Evolutionary conservation across 2,329 filamentous ascomycete genomes (phyloP), one percentile per base, ranked within the genome.

Genomic region (Hymenoscyphus occultus): DNA sequence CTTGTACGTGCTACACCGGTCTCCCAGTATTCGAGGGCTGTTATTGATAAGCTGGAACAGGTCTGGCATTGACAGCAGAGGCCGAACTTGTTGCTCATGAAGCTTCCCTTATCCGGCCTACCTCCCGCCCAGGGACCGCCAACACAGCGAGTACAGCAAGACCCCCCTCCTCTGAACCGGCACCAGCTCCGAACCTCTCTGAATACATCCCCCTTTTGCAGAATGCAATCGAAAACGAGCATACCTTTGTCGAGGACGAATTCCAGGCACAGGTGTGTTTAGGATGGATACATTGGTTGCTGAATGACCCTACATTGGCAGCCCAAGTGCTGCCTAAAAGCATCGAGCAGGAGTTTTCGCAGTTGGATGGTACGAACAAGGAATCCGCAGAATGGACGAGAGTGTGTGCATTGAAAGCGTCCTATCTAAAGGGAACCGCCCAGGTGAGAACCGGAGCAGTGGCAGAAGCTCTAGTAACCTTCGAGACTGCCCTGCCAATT

Each of bases 221-320:
- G 62, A 76, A 80, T 54, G 84, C 82, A 16, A 85, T 90, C 70
- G 86, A 88, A 6, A 80, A 81, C 62, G 88, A 89, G 71, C 78
- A 80, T 5, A 74, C 74, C 7, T 78, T 82, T 69, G 76, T 77
- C 13, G 83, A 89, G 74, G 87, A 90, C 70, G 81, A 78, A 62
- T 89, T 94, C 71, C 92, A 97, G 77, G 93, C 92, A 39, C 88
- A 87, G 67, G 88, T 95, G 61, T 95, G 92, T 76, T 77, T 94
- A 56, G 93, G 89, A 63, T 96, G 93, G 90, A 82, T 97, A 72
- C 87, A 96, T 74, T 96, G 91, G 86, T 85, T 87, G 9, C 78
- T 90, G 62, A 87, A 86, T 40, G 90, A 96, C 71, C 90, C 90
- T 69, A 80, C 80, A 0, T 76, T 86, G 54, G 88, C 89, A 45